Conservation (phyloP, 1,139 yeast genomes). For the Diutina siamensis region DNA sequence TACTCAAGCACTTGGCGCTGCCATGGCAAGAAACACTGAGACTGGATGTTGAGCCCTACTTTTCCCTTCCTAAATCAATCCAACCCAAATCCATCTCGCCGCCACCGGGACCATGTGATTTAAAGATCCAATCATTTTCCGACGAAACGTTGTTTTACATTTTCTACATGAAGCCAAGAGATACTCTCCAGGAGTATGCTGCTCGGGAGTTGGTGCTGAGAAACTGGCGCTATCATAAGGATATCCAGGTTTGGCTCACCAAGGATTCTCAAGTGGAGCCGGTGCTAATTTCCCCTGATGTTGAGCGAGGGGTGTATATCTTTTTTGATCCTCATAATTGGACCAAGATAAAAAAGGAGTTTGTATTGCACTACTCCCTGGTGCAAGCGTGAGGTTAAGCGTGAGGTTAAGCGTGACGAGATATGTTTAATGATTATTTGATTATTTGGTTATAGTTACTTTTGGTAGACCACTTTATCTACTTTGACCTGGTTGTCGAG, state of each 20-base stretch:
- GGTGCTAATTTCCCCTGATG: conserved; percentile 68
- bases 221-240: conserved; percentile 97
- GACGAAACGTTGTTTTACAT: conserved; percentile 92
- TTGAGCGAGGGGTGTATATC: conserved; percentile 91
- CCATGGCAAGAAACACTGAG: conserved; percentile 94
- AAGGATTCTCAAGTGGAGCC: conserved; percentile 91
- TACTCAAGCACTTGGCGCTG: conserved; percentile 67
- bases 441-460: neutral
- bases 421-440: neutral
- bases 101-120: conserved; percentile 36
- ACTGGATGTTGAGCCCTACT: conserved; percentile 84
- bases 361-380: conserved; percentile 54
- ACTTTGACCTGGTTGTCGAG: conserved; percentile 80
- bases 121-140: conserved; percentile 62
- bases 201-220: conserved; percentile 82
- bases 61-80: conserved; percentile 47
- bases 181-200: conserved; percentile 85
- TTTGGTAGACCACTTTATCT: conserved; percentile 75
- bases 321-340: conserved; percentile 94
- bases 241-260: conserved; percentile 91
- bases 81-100: conserved; percentile 29
- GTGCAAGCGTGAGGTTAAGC: conserved; percentile 34
- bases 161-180: conserved; percentile 89
- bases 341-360: conserved; percentile 87
- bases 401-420: too few species aligned